Evolutionary conservation across 106 monocot species (phyloP).

Genomic region (Dendrobium chrysotoxum): DNA sequence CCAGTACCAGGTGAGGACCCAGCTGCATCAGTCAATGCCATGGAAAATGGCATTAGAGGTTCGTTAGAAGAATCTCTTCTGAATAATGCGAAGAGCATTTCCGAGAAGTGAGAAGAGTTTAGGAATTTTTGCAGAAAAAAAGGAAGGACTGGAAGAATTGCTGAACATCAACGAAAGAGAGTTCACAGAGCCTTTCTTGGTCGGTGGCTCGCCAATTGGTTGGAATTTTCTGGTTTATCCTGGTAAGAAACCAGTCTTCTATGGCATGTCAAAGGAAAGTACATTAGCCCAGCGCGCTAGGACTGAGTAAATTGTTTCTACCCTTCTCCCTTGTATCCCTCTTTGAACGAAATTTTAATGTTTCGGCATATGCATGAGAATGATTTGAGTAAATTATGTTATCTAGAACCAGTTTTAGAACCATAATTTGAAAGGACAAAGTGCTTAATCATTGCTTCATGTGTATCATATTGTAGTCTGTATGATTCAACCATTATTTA

Average conservation of each 20-base stretch:
- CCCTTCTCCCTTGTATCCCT: not conserved
- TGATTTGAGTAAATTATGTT: not conserved
- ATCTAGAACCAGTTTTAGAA: not conserved
- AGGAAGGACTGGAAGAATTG: not conserved
- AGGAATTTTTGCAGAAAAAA: not conserved
- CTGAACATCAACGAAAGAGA: not conserved
- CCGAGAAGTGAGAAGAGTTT: not conserved
- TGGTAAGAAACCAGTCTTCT: constrained; percentile 4
- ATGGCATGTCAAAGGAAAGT: constrained; percentile 13
- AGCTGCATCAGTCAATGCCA: not conserved
- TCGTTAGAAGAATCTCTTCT: not conserved
- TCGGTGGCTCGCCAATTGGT: constrained; percentile 23
- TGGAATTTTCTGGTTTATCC: constrained; percentile 23
- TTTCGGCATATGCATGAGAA: too few relatives aligned
- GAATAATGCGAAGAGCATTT: not conserved
- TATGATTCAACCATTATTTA: not conserved
- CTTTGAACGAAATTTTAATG: not conserved
- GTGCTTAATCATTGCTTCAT: not conserved
- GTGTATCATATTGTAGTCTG: not conserved
- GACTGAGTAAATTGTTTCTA: not conserved
- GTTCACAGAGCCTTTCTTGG: constrained; percentile 2
- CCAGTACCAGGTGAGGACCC: constrained; percentile 1
- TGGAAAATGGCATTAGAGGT: not conserved
- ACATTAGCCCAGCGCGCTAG: not conserved
- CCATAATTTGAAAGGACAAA: not conserved